Evolutionary conservation across 305 asterid genomes (phyloP).

Genomic region (Solanum chacoense): DNA sequence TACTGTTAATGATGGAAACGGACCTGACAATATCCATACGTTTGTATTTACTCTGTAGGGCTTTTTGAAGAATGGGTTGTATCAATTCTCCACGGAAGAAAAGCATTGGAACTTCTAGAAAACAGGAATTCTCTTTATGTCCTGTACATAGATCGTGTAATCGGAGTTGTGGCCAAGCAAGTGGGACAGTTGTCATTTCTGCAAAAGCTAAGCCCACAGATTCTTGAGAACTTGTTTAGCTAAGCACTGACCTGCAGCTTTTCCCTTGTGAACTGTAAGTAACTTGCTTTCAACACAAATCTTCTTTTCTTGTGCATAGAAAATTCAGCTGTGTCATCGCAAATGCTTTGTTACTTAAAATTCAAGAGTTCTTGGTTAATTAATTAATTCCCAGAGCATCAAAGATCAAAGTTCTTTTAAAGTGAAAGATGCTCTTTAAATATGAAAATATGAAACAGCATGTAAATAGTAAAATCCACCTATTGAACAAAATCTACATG

Average conservation of each 20-base stretch:
- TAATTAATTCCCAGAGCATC: neutral
- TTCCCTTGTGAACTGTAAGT: neutral
- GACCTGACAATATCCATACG: neutral
- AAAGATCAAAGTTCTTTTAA: neutral
- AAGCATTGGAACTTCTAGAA: slow-evolving; percentile 66
- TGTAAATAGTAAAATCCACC: neutral
- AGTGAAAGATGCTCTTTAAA: slow-evolving; percentile 1
- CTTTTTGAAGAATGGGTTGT: slow-evolving; percentile 75
- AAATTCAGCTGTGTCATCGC: neutral
- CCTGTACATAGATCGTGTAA: slow-evolving; percentile 77
- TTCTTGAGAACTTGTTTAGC: slow-evolving; percentile 44
- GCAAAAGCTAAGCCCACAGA: slow-evolving; percentile 45
- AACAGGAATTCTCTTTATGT: slow-evolving; percentile 62
- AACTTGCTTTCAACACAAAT: neutral
- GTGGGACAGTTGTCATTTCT: slow-evolving; percentile 48
- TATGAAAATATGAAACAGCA: neutral
- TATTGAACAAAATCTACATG: neutral
- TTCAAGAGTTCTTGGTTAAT: neutral
- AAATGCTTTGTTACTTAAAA: neutral
- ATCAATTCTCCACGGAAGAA: slow-evolving; percentile 58
- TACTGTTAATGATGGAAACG: neutral
- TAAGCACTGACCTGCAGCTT: slow-evolving; percentile 4
- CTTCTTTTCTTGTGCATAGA: neutral
- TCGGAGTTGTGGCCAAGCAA: slow-evolving; percentile 61
- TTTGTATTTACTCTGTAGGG: slow-evolving; percentile 24